Base-by-base conservation (phyloP, 352 stramenopile species). In the Globisporangium echinulatum region DNA sequence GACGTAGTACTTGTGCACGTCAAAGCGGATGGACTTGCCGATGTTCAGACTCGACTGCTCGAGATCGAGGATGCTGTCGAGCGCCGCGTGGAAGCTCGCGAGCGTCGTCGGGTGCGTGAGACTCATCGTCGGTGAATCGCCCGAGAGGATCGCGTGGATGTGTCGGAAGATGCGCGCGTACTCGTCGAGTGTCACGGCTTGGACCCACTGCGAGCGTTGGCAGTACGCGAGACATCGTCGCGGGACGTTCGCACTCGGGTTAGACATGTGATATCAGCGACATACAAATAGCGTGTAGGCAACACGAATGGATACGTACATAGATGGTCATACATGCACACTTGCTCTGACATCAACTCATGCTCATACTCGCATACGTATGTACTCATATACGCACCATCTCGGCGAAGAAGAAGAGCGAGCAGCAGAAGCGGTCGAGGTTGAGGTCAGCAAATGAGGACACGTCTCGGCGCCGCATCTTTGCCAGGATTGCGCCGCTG, bases 331-430 rank as follows among this genome's bases (percentile, higher is more conserved):
- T n/a, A 25, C 17, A n/a, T 43, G 8, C 9, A 10, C 17, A 11
- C 13, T 17, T 17, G 3, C 0, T 10, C 13, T 19, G 17, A 1
- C n/a, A 61, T 14, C 6, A 6, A 54, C 38, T 7, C 25, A 25
- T 25, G 25, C 25, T 25, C 25, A 25, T 25, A 13, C 8, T 17
- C 39, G 43, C 43, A 49, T n/a, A 17, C 43, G 3, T 1, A 14
- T 1, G 11, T 38, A 44, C 7, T 15, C 10, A n/a, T 17, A 37
- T 36, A 48, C 66, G 51, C 51, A 87, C 74, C 71, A 87, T 79
- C 62, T 87, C 77, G 44, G 67, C 67, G 48, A 77, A 88, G 46
- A 64, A 74, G 53, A 87, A 87, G 9, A 89, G 53, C 13, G 79
- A 84, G 62, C 71, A 85, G 58, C 69, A 75, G 49, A 87, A 89